These are phyloP conservation scores for Boletellus emodensis DNA, from an alignment of 768 basidiomycete species.

Conservation along the genomic window DNA sequence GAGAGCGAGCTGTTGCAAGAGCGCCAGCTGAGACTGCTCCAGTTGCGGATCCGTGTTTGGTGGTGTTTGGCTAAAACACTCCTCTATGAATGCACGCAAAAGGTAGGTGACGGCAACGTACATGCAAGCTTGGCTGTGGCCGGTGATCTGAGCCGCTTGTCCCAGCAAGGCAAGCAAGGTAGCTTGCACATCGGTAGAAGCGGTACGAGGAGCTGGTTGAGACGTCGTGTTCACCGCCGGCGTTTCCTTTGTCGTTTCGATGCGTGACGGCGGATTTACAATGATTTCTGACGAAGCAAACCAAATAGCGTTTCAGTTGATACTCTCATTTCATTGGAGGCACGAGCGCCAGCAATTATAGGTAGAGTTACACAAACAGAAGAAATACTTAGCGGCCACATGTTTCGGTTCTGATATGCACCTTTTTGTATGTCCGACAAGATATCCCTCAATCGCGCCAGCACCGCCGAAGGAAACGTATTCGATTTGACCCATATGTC, in stretches of 20 bases:
- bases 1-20: conserved; percentile 74
- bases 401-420: conserved; percentile 67
- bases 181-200: conserved; percentile 46
- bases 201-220: conserved; percentile 25
- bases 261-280: conserved; percentile 35
- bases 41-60: conserved; percentile 49
- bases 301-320: conserved; percentile 57
- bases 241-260: conserved; percentile 32
- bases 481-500: conserved; percentile 94
- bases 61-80: conserved; percentile 53
- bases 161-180: conserved; percentile 66
- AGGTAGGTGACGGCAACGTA: conserved; percentile 28
- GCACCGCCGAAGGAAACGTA: conserved; percentile 79
- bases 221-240: conserved; percentile 25
- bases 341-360: conserved; percentile 40
- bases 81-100: conserved; percentile 2
- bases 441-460: conserved; percentile 68
- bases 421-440: conserved; percentile 74
- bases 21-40: conserved; percentile 58
- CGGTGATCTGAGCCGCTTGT: conserved; percentile 52
- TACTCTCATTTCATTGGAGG: conserved; percentile 52
- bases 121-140: conserved; percentile 29
- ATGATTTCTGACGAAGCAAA: conserved; percentile 56
- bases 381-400: conserved; percentile 81
- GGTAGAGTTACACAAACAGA: conserved; percentile 64